Percentiles rank a stretch among this genome's conserved stretches.
phyloP scores from a whole-genome alignment of 352 stramenopile species.

The Pelagophyceae sp. region DNA sequence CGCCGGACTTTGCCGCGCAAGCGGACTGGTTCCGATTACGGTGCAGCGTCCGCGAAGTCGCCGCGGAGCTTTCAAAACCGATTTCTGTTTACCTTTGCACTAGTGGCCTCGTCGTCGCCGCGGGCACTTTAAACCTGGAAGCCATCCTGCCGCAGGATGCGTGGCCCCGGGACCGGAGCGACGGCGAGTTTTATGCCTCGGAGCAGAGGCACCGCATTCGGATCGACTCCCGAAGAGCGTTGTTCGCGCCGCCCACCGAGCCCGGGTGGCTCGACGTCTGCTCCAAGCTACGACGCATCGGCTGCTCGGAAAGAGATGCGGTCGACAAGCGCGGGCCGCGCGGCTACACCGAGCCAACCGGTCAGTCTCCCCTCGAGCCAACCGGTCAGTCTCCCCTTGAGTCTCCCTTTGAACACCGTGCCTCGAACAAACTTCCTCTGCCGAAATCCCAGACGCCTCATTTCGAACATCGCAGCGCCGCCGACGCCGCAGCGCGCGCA shows the following conservation, averaged over 20 bases:
- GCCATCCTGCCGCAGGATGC: not conserved
- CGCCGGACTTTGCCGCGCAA: not conserved
- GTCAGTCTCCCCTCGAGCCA: not conserved
- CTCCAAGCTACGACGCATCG: not conserved
- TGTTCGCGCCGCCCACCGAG: not conserved
- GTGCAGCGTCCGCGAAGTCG: not conserved
- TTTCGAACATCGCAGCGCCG: not conserved
- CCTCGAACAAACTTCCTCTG: no score
- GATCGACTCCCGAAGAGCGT: not conserved
- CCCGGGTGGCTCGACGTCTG: constrained; percentile 12
- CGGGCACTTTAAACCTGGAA: not conserved
- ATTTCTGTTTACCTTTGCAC: constrained; percentile 11
- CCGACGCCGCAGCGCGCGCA: not conserved
- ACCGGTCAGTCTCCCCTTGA: not conserved
- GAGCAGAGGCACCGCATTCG: not conserved
- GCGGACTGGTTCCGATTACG: constrained; percentile 14
- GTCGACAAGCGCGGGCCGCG: not conserved
- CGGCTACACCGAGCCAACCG: not conserved
- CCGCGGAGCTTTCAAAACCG: not conserved
- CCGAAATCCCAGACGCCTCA: no score
- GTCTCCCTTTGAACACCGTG: no score
- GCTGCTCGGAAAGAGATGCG: not conserved
- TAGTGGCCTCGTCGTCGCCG: not conserved
- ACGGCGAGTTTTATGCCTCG: constrained; percentile 11
- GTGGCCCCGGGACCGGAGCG: not conserved